These are phyloP conservation scores for Serendipita sp. DNA, from an alignment of 768 basidiomycete species.

Conservation along the genomic window DNA sequence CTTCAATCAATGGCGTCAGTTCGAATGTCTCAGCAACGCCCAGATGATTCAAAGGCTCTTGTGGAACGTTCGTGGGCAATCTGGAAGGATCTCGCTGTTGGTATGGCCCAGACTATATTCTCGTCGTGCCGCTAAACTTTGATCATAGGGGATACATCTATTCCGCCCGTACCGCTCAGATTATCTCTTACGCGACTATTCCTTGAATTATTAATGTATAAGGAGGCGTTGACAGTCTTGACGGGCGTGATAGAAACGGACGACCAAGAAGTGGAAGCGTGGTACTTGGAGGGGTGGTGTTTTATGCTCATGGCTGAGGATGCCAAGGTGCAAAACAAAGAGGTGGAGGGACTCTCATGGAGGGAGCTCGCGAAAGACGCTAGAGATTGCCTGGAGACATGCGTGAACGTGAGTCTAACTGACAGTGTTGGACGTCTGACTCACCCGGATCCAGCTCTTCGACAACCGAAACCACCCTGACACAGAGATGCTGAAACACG, in stretches of 20 bases:
- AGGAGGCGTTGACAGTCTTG: slow-evolving; percentile 58
- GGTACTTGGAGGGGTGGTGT: slow-evolving; percentile 92
- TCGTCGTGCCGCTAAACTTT: neutral
- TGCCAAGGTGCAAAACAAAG: slow-evolving; percentile 37
- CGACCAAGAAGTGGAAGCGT: slow-evolving; percentile 77
- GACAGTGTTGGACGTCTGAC: neutral
- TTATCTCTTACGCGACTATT: slow-evolving; percentile 65
- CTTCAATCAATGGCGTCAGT: slow-evolving; percentile 71
- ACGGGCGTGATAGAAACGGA: slow-evolving; percentile 67
- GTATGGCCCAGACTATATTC: slow-evolving; percentile 16
- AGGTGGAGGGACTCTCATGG: slow-evolving; percentile 32
- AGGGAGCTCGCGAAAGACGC: slow-evolving; percentile 67
- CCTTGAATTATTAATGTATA: slow-evolving; percentile 55
- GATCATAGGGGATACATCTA: slow-evolving; percentile 39
- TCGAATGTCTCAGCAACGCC: slow-evolving; percentile 70
- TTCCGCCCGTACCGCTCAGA: slow-evolving; percentile 59
- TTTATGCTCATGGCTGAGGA: slow-evolving; percentile 72
- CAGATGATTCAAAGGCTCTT: slow-evolving; percentile 62
- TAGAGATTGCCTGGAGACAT: slow-evolving; percentile 69
- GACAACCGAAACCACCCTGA: slow-evolving; percentile 57
- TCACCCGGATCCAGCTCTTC: neutral
- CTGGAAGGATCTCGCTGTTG: slow-evolving; percentile 54
- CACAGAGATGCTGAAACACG: slow-evolving; percentile 57
- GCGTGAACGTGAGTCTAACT: slow-evolving; percentile 42
- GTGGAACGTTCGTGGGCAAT: slow-evolving; percentile 50